Evolutionary conservation across 2,329 filamentous ascomycete species (phyloP).

Genomic region (Scedosporium dehoogii): DNA sequence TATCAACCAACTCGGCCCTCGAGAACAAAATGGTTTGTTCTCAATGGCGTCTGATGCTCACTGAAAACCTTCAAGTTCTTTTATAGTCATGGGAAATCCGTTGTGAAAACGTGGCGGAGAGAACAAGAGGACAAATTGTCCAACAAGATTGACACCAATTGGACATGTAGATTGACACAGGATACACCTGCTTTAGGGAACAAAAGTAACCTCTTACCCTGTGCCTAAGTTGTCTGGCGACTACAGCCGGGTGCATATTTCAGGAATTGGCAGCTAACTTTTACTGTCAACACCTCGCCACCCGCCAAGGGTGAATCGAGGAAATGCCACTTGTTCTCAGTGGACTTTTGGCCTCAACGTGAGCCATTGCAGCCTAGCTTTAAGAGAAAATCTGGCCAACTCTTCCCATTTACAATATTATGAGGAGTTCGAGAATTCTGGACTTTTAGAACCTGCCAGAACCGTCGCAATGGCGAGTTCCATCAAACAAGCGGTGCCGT

Average conservation of each 20-base stretch:
- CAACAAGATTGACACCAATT: not conserved
- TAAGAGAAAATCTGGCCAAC: not conserved
- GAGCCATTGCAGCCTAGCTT: not conserved
- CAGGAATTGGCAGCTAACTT: not conserved
- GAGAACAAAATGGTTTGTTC: not conserved
- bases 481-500: too few species aligned
- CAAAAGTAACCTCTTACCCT: not conserved
- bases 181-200: too few species aligned
- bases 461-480: too few species aligned
- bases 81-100: not conserved
- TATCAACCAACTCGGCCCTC: too few species aligned
- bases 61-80: not conserved
- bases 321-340: not conserved
- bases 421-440: too few species aligned
- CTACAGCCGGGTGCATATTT: not conserved
- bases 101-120: constrained; percentile 1
- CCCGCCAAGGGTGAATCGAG: not conserved
- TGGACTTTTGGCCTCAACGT: not conserved
- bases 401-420: not conserved
- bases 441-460: too few species aligned
- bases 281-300: not conserved
- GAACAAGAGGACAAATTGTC: not conserved
- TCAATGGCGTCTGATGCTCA: not conserved
- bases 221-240: not conserved
- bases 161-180: not conserved